phyloP scores from a whole-genome alignment of 2,329 filamentous ascomycete species.

The Gyromitra esculenta region DNA sequence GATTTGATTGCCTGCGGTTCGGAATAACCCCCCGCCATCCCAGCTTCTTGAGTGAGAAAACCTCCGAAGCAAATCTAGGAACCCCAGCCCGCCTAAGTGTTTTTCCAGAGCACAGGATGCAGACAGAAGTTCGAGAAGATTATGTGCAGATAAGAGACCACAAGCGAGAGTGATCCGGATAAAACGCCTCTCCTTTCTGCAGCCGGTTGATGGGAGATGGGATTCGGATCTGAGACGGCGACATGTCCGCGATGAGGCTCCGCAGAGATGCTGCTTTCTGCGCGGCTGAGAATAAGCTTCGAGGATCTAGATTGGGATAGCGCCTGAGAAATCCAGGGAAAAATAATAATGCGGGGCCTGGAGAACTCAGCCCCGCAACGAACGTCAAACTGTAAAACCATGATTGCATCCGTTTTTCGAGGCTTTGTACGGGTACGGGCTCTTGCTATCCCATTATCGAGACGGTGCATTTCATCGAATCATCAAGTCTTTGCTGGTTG shows the following conservation, averaged over 20 bases:
- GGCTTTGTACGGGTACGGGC: neutral
- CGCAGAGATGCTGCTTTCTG: neutral
- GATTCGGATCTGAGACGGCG: neutral
- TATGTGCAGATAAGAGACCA: neutral
- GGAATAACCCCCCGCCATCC: neutral
- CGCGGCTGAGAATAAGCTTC: neutral
- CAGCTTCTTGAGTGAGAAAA: neutral
- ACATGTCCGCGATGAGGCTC: slow-evolving; percentile 14
- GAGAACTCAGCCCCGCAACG: neutral
- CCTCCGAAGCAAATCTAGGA: slow-evolving; percentile 10
- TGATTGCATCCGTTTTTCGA: slow-evolving; percentile 31
- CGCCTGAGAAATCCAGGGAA: neutral
- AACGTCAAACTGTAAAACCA: slow-evolving; percentile 4
- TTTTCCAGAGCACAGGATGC: slow-evolving; percentile 5
- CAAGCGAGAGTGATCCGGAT: neutral
- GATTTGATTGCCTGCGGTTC: slow-evolving; percentile 13
- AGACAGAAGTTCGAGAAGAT: neutral
- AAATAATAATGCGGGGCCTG: neutral
- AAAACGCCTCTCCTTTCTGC: neutral
- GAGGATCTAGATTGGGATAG: neutral
- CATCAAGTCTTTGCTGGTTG: slow-evolving; percentile 43
- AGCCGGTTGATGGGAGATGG: neutral
- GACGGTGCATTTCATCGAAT: slow-evolving; percentile 38
- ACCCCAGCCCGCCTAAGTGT: neutral
- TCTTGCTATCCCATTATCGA: neutral